These are phyloP conservation scores for Periconia digitata DNA, from an alignment of 2,329 filamentous ascomycete species.

Conservation along the genomic window DNA sequence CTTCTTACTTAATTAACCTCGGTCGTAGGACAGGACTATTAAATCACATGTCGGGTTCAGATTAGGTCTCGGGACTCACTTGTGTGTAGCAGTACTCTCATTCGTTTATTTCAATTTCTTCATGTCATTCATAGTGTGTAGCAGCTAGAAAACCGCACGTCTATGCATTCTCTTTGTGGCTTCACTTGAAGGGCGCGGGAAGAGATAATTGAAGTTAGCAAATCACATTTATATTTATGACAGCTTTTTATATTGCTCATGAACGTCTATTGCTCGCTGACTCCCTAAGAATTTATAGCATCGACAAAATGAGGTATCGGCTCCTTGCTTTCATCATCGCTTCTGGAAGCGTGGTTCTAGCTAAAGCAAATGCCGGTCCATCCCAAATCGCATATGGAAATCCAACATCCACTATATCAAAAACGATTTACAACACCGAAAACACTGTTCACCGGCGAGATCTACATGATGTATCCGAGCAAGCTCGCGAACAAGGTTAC, in stretches of 20 bases:
- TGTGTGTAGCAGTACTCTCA: too few species aligned
- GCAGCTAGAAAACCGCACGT: neutral
- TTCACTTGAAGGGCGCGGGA: too few species aligned
- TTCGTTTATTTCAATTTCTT: neutral
- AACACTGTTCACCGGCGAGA: neutral
- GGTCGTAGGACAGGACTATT: too few species aligned
- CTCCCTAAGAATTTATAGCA: neutral
- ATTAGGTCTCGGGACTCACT: too few species aligned
- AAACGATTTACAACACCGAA: conserved; percentile 3
- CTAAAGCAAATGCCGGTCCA: neutral
- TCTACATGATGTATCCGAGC: neutral
- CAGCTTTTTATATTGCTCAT: neutral
- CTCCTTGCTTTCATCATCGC: neutral
- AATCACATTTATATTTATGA: neutral
- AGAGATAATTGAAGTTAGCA: neutral
- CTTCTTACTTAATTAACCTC: neutral
- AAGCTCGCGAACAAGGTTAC: conserved; percentile 1
- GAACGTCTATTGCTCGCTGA: neutral
- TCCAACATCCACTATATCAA: too few species aligned
- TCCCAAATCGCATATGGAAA: neutral
- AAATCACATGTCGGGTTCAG: too few species aligned
- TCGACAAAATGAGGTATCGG: neutral
- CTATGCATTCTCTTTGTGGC: neutral
- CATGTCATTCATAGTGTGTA: neutral
- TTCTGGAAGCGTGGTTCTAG: conserved; percentile 1